phyloP scores from a whole-genome alignment of 257 asterid genomes.

The Solanum microdontum region DNA sequence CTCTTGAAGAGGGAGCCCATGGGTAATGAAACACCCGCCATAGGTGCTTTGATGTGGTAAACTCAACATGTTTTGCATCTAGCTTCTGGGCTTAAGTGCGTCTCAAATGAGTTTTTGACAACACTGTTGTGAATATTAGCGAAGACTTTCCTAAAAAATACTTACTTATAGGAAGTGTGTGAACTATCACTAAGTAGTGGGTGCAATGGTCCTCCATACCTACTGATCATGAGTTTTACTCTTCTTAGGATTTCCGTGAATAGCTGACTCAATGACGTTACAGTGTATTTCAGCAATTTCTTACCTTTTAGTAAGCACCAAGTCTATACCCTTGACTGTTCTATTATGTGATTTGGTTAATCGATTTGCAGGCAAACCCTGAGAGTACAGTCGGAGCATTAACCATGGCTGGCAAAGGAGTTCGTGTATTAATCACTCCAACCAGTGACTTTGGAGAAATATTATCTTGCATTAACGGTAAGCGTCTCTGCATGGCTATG shows the following conservation, averaged over 20 bases:
- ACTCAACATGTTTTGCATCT: neutral
- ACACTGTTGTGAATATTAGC: neutral
- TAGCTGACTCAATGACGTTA: neutral
- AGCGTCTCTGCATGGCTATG: constrained; percentile 8
- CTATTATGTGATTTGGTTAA: neutral
- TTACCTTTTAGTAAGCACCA: neutral
- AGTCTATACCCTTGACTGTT: neutral
- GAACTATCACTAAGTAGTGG: neutral
- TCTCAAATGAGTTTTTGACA: neutral
- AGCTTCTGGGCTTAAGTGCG: neutral
- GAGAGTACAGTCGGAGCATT: constrained; percentile 90
- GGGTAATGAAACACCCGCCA: neutral
- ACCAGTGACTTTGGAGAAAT: constrained; percentile 92
- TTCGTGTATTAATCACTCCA: constrained; percentile 89
- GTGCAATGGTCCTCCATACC: neutral
- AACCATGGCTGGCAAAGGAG: constrained; percentile 96
- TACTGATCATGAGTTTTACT: neutral
- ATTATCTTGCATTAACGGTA: constrained; percentile 89
- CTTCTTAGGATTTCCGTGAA: neutral
- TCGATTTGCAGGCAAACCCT: constrained; percentile 56
- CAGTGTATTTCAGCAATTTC: neutral
- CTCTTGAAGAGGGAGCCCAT: neutral
- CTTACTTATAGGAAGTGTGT: neutral
- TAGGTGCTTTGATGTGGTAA: neutral
- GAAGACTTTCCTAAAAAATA: neutral